These are phyloP conservation scores for Mortierella sp. DNA, from an alignment of 371 early-diverging fungal species.

Conservation along the genomic window DNA sequence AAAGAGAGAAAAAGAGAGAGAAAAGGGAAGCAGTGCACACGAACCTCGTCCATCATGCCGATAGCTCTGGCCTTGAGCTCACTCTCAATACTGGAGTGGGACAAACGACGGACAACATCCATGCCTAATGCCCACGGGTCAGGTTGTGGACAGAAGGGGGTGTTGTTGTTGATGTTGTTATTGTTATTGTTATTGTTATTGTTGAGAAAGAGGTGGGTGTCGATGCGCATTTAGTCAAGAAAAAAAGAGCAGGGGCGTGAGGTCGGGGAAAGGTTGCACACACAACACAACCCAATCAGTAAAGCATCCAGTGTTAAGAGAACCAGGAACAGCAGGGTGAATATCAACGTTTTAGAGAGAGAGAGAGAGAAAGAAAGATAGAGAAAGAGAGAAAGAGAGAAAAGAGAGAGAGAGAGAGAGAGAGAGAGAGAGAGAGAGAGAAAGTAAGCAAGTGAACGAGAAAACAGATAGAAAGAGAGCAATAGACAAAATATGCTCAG, in stretches of 20 bases:
- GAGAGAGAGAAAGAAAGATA: too few relatives aligned
- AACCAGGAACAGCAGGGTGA: neutral
- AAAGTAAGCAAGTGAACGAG: neutral
- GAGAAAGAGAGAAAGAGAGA: too few relatives aligned
- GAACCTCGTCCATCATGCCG: constrained; percentile 26
- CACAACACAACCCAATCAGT: neutral
- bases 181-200: too few relatives aligned
- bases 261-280: neutral
- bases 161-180: too few relatives aligned
- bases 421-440: constrained; percentile 19
- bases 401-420: neutral
- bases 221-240: neutral
- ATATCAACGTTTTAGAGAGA: too few relatives aligned
- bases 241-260: neutral
- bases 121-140: constrained; percentile 11
- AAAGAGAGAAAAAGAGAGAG: neutral
- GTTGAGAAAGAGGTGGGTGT: neutral
- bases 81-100: constrained; percentile 26
- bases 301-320: neutral
- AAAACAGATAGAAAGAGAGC: too few relatives aligned
- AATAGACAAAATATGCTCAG: too few relatives aligned
- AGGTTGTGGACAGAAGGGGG: too few relatives aligned
- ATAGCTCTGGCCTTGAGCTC: constrained; percentile 9
- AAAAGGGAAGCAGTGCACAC: constrained; percentile 1
- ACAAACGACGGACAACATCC: constrained; percentile 23